These are phyloP conservation scores for Cokeromyces recurvatus DNA, from an alignment of 371 early-diverging fungal genomes.

Conservation along the genomic window DNA sequence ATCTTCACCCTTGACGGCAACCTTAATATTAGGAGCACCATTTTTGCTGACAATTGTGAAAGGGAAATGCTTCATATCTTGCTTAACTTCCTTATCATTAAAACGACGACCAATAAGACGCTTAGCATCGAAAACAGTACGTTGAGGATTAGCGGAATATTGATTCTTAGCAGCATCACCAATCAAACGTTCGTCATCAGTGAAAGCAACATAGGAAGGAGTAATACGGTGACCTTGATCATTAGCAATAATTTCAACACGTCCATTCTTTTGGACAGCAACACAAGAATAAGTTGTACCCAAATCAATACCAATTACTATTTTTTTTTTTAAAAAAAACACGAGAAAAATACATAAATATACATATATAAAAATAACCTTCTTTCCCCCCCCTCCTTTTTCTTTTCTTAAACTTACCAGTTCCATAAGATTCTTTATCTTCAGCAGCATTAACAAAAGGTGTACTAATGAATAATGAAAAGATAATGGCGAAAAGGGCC, in stretches of 20 bases:
- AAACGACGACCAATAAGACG: constrained; percentile 90
- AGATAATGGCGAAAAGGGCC: constrained; percentile 43
- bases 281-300: constrained; percentile 99
- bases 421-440: constrained; percentile 47
- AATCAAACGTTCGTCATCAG: constrained; percentile 78
- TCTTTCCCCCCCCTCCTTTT: neutral
- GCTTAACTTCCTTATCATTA: constrained; percentile 79
- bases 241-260: constrained; percentile 82
- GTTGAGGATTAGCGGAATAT: constrained; percentile 74
- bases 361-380: neutral
- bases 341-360: neutral
- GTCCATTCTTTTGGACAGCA: constrained; percentile 87
- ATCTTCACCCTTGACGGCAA: constrained; percentile 83
- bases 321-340: too few species aligned
- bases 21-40: constrained; percentile 79
- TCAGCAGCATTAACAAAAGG: constrained; percentile 29
- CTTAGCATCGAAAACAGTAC: constrained; percentile 95
- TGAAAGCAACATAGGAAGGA: constrained; percentile 87
- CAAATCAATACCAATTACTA: constrained; percentile 73
- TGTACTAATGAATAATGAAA: constrained; percentile 32
- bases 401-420: constrained; percentile 29
- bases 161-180: constrained; percentile 90
- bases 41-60: constrained; percentile 82
- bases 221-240: constrained; percentile 83
- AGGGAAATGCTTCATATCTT: constrained; percentile 89